phyloP scores from a whole-genome alignment of 352 stramenopile genomes.

The Globisporangium heterothallicum region DNA sequence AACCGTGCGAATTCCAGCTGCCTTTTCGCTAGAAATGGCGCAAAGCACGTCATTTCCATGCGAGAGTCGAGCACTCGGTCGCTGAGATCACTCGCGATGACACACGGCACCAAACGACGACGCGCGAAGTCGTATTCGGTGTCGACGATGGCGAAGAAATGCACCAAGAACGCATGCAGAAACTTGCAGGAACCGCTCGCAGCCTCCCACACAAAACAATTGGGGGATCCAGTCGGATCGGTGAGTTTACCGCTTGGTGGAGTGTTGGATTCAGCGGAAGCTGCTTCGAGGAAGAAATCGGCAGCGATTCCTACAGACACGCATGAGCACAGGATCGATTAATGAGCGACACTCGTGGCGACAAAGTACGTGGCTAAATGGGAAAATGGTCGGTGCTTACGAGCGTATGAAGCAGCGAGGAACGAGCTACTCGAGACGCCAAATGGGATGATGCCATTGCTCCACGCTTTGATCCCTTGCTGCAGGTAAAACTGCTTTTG shows the following conservation, averaged over 20 bases:
- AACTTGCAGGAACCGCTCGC: slow-evolving; percentile 83
- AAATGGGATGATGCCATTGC: slow-evolving; percentile 62
- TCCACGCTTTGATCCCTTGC: slow-evolving; percentile 75
- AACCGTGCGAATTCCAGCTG: slow-evolving; percentile 71
- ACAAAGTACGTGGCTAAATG: too few relatives aligned
- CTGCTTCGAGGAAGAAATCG: slow-evolving; percentile 38
- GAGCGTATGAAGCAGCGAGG: slow-evolving; percentile 57
- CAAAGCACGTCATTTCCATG: slow-evolving; percentile 55
- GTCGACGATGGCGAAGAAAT: slow-evolving; percentile 48
- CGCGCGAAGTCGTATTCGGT: slow-evolving; percentile 18
- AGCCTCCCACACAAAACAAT: slow-evolving; percentile 81
- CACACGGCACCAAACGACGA: slow-evolving; percentile 35
- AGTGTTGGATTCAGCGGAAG: background rate
- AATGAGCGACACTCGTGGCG: too few relatives aligned
- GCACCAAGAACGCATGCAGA: slow-evolving; percentile 58
- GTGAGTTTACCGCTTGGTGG: background rate
- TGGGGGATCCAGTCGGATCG: slow-evolving; percentile 15
- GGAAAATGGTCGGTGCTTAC: too few relatives aligned
- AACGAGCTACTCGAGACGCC: slow-evolving; percentile 79
- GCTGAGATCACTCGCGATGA: slow-evolving; percentile 70
- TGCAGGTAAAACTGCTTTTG: slow-evolving; percentile 79
- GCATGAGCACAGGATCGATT: too few relatives aligned
- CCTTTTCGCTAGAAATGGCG: slow-evolving; percentile 26
- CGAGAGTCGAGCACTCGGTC: slow-evolving; percentile 63
- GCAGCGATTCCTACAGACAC: slow-evolving; percentile 19